Conservation (phyloP, 192 early-diverging fungal species). For the Phycomyces blakesleeanus region DNA sequence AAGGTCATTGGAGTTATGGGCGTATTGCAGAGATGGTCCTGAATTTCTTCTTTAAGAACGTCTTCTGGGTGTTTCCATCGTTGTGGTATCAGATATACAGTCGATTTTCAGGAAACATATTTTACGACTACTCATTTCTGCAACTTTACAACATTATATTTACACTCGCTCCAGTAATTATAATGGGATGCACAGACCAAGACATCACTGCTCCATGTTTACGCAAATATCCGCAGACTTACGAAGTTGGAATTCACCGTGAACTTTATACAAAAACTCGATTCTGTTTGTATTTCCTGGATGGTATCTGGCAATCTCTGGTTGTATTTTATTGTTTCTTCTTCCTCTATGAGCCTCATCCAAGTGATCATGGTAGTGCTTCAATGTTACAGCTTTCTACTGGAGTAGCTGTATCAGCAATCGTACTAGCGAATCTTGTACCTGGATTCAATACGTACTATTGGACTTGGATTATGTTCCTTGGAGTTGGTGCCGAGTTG, state of each 20-base stretch:
- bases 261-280: constrained; percentile 76
- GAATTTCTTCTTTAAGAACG: constrained; percentile 96
- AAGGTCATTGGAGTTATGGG: constrained; percentile 89
- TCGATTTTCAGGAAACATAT: constrained; percentile 84
- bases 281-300: constrained; percentile 83
- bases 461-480: constrained; percentile 80
- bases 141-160: constrained; percentile 83
- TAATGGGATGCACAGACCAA: constrained; percentile 67
- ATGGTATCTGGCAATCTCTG: constrained; percentile 91
- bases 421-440: constrained; percentile 79
- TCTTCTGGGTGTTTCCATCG: constrained; percentile 86
- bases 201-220: constrained; percentile 58
- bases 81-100: constrained; percentile 95
- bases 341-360: constrained; percentile 51
- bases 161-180: constrained; percentile 62
- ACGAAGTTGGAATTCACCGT: constrained; percentile 82
- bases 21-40: constrained; percentile 88
- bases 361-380: constrained; percentile 51
- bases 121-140: constrained; percentile 91
- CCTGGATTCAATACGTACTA: constrained; percentile 73
- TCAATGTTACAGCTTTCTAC: constrained; percentile 73
- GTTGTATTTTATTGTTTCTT: constrained; percentile 81
- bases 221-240: constrained; percentile 61
- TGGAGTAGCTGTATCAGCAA: constrained; percentile 70
- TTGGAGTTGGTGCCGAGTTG: constrained; percentile 63